Conservation (phyloP, 768 basidiomycete species). For the Lentinula guzmanii region DNA sequence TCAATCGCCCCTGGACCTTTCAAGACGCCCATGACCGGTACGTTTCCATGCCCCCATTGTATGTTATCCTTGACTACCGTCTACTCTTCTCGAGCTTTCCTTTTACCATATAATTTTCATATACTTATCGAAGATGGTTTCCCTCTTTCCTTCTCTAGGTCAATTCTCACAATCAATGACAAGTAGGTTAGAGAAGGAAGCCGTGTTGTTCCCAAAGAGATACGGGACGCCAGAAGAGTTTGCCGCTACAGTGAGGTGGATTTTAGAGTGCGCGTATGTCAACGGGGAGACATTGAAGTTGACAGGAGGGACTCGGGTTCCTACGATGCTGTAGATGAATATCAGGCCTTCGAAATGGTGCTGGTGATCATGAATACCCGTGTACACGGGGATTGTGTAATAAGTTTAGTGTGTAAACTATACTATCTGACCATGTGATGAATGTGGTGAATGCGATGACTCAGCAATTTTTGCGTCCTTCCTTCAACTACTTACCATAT, state of each 20-base stretch:
- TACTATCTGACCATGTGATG: background rate
- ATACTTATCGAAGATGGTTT: too few relatives aligned
- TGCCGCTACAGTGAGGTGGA: constrained; percentile 42
- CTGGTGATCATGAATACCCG: too few relatives aligned
- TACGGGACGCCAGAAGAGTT: constrained; percentile 46
- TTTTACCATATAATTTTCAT: too few relatives aligned
- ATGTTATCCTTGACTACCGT: too few relatives aligned
- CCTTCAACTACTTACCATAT: too few relatives aligned
- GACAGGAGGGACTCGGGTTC: constrained; percentile 15
- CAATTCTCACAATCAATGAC: constrained; percentile 29
- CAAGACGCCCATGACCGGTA: constrained; percentile 35
- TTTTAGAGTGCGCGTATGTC: constrained; percentile 45
- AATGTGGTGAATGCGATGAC: background rate
- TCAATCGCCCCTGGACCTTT: constrained; percentile 54
- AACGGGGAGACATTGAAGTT: constrained; percentile 45
- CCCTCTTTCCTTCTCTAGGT: background rate
- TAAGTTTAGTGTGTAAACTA: background rate
- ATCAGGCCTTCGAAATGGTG: background rate
- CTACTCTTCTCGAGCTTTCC: too few relatives aligned
- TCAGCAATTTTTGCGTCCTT: background rate
- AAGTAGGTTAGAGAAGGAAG: constrained; percentile 31
- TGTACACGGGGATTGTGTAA: too few relatives aligned
- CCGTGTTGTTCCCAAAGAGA: constrained; percentile 36
- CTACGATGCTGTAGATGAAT: constrained; percentile 5
- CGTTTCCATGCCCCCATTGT: background rate